Evolutionary conservation across 1,284 basidiomycete genomes (phyloP).

Genomic region (Naganishia sp.): DNA sequence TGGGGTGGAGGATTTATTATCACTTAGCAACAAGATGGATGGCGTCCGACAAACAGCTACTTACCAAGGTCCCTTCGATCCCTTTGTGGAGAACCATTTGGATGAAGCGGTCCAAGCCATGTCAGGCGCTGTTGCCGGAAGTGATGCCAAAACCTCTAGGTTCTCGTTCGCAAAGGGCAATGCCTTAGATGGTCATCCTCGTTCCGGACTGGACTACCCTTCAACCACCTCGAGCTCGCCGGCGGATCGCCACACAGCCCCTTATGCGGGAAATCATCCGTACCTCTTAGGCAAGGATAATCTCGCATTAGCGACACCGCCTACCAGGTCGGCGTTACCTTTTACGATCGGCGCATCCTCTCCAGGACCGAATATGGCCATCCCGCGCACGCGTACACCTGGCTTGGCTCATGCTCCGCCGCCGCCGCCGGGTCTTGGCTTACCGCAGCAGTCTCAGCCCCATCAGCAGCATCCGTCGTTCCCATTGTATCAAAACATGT

Average conservation of each 20-base stretch:
- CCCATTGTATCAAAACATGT: conserved; percentile 18
- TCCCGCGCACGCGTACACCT: conserved; percentile 13
- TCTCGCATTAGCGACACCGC: conserved; percentile 21
- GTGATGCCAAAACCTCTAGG: conserved; percentile 29
- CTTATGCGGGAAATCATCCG: neutral
- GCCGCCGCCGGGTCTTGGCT: conserved; percentile 27
- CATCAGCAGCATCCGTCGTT: conserved; percentile 29
- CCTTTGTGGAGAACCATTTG: conserved; percentile 44
- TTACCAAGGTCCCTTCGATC: conserved; percentile 50
- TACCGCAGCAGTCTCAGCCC: conserved; percentile 12
- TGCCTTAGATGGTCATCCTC: conserved; percentile 11
- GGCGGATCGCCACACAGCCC: conserved; percentile 5
- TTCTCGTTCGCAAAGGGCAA: conserved; percentile 33
- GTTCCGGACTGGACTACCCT: conserved; percentile 11
- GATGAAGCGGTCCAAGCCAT: conserved; percentile 50
- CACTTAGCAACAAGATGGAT: conserved; percentile 30
- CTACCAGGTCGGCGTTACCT: conserved; percentile 24
- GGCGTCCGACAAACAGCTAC: conserved; percentile 24
- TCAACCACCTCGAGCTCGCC: conserved; percentile 19
- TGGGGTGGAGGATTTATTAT: conserved; percentile 31
- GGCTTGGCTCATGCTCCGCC: conserved; percentile 29
- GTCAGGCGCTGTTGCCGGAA: conserved; percentile 8
- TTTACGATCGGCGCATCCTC: conserved; percentile 18
- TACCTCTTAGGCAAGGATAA: conserved; percentile 19
- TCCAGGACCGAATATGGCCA: conserved; percentile 17